Evolutionary conservation across 225 moss, liverwort and hornwort species (phyloP), one percentile per base, ranked within the genome.

Genomic region (Polytrichum formosum): DNA sequence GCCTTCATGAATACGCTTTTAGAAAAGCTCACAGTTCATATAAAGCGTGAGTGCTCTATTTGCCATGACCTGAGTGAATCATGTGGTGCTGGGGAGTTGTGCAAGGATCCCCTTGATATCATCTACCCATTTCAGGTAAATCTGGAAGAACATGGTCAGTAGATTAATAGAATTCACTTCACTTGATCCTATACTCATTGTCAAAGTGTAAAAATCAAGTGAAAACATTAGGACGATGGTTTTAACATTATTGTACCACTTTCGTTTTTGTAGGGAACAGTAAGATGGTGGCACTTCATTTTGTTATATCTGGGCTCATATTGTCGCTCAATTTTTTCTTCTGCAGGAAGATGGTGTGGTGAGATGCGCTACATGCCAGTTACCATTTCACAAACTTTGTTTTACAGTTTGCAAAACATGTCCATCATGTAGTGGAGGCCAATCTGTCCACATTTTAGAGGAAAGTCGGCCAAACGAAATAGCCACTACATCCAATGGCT

Each of bases 51-150:
- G 73, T 97, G 94, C 69, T 85, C 88, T 55, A 68, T 85, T 70
- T 97, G 97, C 79, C 88, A 77, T 62, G 89, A 94, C 62, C 75
- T 91, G 59, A 94, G 97, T 26, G 86, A 92, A 73, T 55, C 70
- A 20, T 97, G 97, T 76, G 84, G 83, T 76, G 92, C 92, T 35
- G 82, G 71, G 56, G 85, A 87, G 21, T 82, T 83, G 26, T 97
- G 97, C 72, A 79, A 79, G 72, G 92, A 94, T 79, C 86, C 87
- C 28, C 79, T 82, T 70, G 92, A 97, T 70, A 78, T 90, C 18
- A 91, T 97, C 62, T 97, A 81, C 73, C 94, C 97, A 56, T 92
- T 90, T 75, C 91, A 96, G 90, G 95, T 92, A 78, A 69, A 46
- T 16, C 46, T 46, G 46, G 46, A 46, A 46, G 46, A 46, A 46